Percentiles rank a stretch among this genome's conserved stretches.
phyloP scores from a whole-genome alignment of 495 filamentous ascomycete genomes.

The Daldinia decipiens region DNA sequence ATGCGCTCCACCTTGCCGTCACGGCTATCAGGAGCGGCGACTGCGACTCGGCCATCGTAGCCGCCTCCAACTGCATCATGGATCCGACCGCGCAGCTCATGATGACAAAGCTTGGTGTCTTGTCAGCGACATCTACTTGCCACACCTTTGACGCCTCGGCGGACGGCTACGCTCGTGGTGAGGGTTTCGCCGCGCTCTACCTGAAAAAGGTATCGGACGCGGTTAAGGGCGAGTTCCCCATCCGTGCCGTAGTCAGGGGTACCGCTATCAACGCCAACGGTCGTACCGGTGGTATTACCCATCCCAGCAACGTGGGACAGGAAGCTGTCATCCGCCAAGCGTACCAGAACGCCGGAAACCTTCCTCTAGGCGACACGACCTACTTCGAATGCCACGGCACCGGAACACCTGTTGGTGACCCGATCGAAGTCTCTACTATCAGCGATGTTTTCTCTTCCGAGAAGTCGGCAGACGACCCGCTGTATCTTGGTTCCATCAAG shows the following conservation, averaged over 20 bases:
- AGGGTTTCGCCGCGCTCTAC: conserved; percentile 62
- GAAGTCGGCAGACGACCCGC: conserved; percentile 6
- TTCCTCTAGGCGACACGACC: conserved; percentile 52
- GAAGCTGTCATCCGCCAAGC: conserved; percentile 57
- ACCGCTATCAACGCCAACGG: conserved; percentile 65
- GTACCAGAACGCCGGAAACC: conserved; percentile 49
- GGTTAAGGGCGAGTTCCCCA: conserved; percentile 54
- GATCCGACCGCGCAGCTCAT: conserved; percentile 51
- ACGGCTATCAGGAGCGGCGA: conserved; percentile 61
- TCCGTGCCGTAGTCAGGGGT: conserved; percentile 66
- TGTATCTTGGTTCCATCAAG: conserved; percentile 38
- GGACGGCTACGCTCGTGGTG: conserved; percentile 72
- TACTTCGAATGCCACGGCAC: conserved; percentile 67
- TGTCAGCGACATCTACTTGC: conserved; percentile 46
- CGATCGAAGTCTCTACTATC: conserved; percentile 50
- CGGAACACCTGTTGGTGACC: conserved; percentile 68
- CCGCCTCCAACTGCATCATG: conserved; percentile 55
- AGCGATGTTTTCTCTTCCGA: conserved; percentile 1
- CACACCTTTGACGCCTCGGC: conserved; percentile 62
- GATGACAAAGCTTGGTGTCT: conserved; percentile 28
- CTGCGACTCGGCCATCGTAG: conserved; percentile 59
- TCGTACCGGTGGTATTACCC: conserved; percentile 58
- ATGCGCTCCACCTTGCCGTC: conserved; percentile 63
- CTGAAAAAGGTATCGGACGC: conserved; percentile 67
- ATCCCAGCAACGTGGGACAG: conserved; percentile 61